Evolutionary conservation across 352 stramenopile species (phyloP).

Genomic region (Globisporangium abappressorium): DNA sequence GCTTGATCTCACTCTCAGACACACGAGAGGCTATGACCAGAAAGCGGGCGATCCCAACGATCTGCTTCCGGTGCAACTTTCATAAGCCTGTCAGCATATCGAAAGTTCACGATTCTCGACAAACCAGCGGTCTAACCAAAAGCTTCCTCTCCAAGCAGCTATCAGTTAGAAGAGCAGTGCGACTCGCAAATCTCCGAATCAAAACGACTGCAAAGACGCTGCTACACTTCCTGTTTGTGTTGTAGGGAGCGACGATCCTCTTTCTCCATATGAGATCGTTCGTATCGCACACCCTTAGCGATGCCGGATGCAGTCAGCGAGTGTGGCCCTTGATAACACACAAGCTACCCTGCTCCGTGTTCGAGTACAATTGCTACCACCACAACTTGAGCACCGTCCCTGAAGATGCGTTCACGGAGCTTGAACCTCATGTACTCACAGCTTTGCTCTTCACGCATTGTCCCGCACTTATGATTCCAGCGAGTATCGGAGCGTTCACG

Average conservation of each 20-base stretch:
- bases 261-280: constrained; percentile 1
- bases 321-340: constrained; percentile 18
- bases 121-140: neutral
- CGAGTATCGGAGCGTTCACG: constrained; percentile 11
- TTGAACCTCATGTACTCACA: constrained; percentile 10
- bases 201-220: constrained; percentile 1
- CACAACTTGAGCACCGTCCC: neutral
- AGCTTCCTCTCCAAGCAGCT: neutral
- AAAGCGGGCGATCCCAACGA: neutral
- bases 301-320: constrained; percentile 2
- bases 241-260: constrained; percentile 5
- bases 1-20: constrained; percentile 2
- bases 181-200: neutral
- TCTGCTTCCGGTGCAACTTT: neutral
- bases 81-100: neutral
- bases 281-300: neutral
- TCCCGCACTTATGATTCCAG: constrained; percentile 16
- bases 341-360: constrained; percentile 21
- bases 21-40: neutral
- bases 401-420: neutral
- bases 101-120: neutral
- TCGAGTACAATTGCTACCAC: constrained; percentile 24
- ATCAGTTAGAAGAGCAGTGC: neutral
- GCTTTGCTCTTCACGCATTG: constrained; percentile 26
- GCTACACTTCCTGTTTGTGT: constrained; percentile 8